Evolutionary conservation across 805 yeast species (phyloP).

Genomic region (Teunomyces tritomae): DNA sequence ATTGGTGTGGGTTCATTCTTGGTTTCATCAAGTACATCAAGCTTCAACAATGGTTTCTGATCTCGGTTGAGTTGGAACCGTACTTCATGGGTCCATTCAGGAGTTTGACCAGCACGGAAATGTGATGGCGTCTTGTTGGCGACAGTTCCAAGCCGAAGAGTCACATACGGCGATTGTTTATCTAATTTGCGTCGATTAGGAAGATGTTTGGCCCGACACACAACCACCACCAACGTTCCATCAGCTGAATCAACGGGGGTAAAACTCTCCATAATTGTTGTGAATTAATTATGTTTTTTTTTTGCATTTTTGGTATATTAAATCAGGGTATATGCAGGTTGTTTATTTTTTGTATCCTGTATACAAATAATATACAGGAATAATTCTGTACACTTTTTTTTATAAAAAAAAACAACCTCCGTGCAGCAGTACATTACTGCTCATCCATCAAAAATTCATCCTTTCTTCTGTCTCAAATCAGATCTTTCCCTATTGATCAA

Average conservation of each 20-base stretch:
- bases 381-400: too few relatives aligned
- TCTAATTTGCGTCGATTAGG: constrained; percentile 85
- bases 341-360: too few relatives aligned
- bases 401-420: too few relatives aligned
- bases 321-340: too few relatives aligned
- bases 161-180: constrained; percentile 90
- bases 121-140: constrained; percentile 78
- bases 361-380: too few relatives aligned
- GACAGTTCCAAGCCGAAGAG: constrained; percentile 74
- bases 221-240: constrained; percentile 67
- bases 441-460: too few relatives aligned
- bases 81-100: constrained; percentile 79
- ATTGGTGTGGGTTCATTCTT: constrained; percentile 84
- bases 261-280: not conserved
- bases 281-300: not conserved
- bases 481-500: constrained; percentile 13
- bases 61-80: constrained; percentile 65
- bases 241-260: constrained; percentile 36
- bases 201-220: constrained; percentile 77
- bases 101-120: constrained; percentile 91
- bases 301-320: too few relatives aligned
- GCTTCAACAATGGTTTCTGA: constrained; percentile 58
- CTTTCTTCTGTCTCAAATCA: not conserved
- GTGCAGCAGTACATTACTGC: too few relatives aligned
- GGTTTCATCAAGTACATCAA: constrained; percentile 81